Evolutionary conservation across 495 filamentous ascomycete genomes (phyloP), one percentile per base, ranked within the genome.

Genomic region (Alectoria sarmentosa): DNA sequence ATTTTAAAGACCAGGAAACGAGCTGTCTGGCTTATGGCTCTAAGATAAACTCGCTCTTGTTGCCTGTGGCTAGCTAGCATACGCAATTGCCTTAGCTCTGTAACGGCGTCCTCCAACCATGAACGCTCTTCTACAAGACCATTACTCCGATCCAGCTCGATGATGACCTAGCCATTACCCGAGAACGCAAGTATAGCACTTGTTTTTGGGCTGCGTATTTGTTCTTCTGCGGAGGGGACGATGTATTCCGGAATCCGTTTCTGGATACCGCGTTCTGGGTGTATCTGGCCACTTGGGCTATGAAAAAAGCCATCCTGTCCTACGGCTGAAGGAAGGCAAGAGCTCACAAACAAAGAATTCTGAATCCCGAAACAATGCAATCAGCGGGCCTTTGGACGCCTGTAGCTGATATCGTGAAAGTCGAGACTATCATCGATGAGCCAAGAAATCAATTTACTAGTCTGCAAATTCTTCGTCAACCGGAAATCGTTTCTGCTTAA

Each of bases 251-350:
- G 57, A 38, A 59, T 26, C 21, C 39, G 57, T 59, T 59, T 41
- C 5, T 59, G 57, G n/a, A 59, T 23, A 8, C 57, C 57, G 19
- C 36, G 26, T 26, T 59, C 57, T 23, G 57, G 36, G 19, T 39
- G 34, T 38, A 59, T 41, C 28, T 41, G 14, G 10, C 57, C 57
- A 59, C 36, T 26, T 14, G 57, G 57, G 36, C 9, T 39, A 21
- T 59, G 41, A 36, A 59, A 59, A 28, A 59, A n/a, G 57, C 36
- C 57, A 21, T 59, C 57, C 57, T 26, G 26, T 10, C 57, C 57
- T n/a, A 41, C 57, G n/a, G 57, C 41, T 36, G 41, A 59, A 38
- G 57, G 21, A 41, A 39, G 36, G 36, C 57, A 23, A 26, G 57
- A 59, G 4, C 3, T n/a, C 11, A n/a, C 3, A 8, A 59, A 59